These are phyloP conservation scores for Apiosordaria backusii DNA, from an alignment of 495 filamentous ascomycete genomes.

Conservation along the genomic window DNA sequence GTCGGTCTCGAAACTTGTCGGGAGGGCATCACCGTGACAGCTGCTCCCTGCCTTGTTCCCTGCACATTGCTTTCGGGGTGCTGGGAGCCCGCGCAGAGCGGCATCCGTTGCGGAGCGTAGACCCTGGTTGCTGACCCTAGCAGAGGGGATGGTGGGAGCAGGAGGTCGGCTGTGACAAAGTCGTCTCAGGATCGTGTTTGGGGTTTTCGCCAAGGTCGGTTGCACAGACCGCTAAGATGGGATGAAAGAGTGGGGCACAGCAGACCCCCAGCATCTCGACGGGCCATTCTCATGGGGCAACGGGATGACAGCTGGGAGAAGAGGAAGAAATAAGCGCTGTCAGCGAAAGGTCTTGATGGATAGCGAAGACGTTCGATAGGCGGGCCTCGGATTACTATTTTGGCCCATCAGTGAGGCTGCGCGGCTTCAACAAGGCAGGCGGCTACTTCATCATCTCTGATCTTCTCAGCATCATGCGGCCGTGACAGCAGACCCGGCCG, in stretches of 20 bases:
- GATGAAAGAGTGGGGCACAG: slow-evolving; percentile 8
- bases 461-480: slow-evolving; percentile 7
- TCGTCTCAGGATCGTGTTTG: slow-evolving; percentile 49
- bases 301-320: background rate
- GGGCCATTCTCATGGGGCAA: background rate
- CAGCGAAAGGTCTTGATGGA: background rate
- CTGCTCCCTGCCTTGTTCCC: slow-evolving; percentile 11
- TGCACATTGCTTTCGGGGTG: slow-evolving; percentile 1
- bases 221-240: slow-evolving; percentile 22
- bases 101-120: slow-evolving; percentile 13
- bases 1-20: slow-evolving; percentile 45
- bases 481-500: slow-evolving; percentile 9
- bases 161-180: slow-evolving; percentile 44
- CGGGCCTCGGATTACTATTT: background rate
- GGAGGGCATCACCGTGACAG: slow-evolving; percentile 27
- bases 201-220: slow-evolving; percentile 30
- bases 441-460: background rate
- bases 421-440: background rate
- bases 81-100: slow-evolving; percentile 18
- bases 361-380: background rate
- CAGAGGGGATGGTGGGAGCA: slow-evolving; percentile 29
- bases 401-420: background rate
- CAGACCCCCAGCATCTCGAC: background rate
- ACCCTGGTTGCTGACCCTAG: slow-evolving; percentile 24
- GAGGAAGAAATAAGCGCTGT: background rate